Evolutionary conservation across 1,284 basidiomycete genomes (phyloP).

Genomic region (Papiliotrema fonsecae): DNA sequence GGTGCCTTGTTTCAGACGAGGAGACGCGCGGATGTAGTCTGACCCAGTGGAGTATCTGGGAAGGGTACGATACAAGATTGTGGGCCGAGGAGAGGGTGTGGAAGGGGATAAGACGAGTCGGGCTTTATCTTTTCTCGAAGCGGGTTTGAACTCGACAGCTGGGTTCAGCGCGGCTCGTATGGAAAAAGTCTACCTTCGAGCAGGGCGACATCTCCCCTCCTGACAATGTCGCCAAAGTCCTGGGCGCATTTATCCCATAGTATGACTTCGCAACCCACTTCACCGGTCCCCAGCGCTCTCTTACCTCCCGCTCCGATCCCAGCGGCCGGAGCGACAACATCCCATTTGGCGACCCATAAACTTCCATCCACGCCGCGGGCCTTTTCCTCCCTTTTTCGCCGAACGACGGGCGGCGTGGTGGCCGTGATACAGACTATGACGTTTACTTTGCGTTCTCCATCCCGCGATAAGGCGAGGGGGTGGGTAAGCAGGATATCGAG

Average conservation of each 20-base stretch:
- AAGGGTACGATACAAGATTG: conserved; percentile 37
- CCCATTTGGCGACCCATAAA: conserved; percentile 35
- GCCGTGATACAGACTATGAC: conserved; percentile 33
- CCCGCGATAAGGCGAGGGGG: background rate
- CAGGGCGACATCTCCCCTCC: conserved; percentile 37
- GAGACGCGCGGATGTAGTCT: conserved; percentile 23
- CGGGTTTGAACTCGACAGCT: conserved; percentile 29
- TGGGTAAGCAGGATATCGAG: conserved; percentile 14
- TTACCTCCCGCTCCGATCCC: background rate
- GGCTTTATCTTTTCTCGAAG: conserved; percentile 18
- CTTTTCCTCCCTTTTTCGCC: conserved; percentile 17
- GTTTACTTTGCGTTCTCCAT: background rate
- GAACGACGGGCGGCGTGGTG: conserved; percentile 17
- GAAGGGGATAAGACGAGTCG: conserved; percentile 23
- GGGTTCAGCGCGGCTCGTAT: background rate
- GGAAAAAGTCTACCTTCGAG: conserved; percentile 29
- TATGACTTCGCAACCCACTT: conserved; percentile 27
- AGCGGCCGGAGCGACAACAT: conserved; percentile 19
- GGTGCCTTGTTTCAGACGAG: background rate
- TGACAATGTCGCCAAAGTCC: conserved; percentile 27
- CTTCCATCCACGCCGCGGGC: conserved; percentile 14
- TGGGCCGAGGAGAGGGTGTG: conserved; percentile 10
- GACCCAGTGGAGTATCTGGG: conserved; percentile 18
- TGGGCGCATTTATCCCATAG: conserved; percentile 34
- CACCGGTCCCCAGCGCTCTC: background rate